Base-by-base conservation (phyloP, 495 filamentous ascomycete genomes). In the Parathielavia hyrcaniae region DNA sequence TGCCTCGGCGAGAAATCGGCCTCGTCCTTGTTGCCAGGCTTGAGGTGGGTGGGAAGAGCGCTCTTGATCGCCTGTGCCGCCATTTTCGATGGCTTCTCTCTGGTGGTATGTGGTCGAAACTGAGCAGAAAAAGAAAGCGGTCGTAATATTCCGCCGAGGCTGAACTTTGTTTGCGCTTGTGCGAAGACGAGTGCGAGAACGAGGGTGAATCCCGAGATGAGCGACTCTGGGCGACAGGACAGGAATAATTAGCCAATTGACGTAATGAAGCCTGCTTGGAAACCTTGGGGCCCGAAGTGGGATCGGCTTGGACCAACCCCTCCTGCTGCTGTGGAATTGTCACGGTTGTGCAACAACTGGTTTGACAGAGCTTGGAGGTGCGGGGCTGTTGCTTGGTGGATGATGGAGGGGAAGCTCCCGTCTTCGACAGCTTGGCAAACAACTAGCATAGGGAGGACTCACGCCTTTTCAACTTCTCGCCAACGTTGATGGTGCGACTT, bases 41-140 rank as follows among this genome's bases (percentile, higher is more conserved):
- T 89, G 59, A 97, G 82, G 77, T 95, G 91, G 17, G 86, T 72
- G 55, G 91, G 91, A 47, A 97, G 72, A 10, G 86, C 86, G 64
- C 77, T 83, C 73, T 78, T 82, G 64, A 86, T 78, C 69, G 80
- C 81, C 57, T 62, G 55, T 5, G 83, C 73, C 55, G 86, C 83
- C 88, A 92, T 93, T 71, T 67, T 87, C 69, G 57, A 38, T 46
- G 53, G 48, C 35, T 35, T 58, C 17, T 60, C 20, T 45, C 26
- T 36, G 34, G 17, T n/a, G 26, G 12, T 40, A 6, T 41, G 47
- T 3, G 52, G 54, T 45, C 40, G 34, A 40, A 23, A n/a, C n/a
- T n/a, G 26, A 8, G 34, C 13, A 17, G 35, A 44, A 3, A 17
- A 7, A 36, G 23, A 36, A 32, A 40, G 36, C 54, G 61, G 52